Evolutionary conservation across 805 yeast genomes (phyloP), one percentile per base, ranked within the genome.

Genomic region (Metschnikowia lachancei): DNA sequence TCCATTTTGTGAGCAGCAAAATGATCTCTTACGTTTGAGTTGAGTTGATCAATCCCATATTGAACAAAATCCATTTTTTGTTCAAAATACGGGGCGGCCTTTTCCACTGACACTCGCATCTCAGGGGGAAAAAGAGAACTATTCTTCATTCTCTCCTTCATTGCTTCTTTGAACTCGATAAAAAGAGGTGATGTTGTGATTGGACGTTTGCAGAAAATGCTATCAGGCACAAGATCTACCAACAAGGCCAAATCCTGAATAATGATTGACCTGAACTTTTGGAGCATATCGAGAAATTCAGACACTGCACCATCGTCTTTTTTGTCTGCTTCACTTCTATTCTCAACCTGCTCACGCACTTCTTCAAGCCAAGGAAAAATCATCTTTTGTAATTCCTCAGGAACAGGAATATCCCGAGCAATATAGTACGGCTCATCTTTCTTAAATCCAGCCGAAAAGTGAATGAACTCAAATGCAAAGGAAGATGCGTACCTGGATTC

Each of bases 201-300:
- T 17, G 33, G 40, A 39, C 30, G 41, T 18, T 30, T 39, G 7
- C 28, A 12, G 19, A 30, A 44, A 17, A 44, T 14, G 14, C 46
- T 29, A 28, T 38, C 8, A 17, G 43, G 46, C 12, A 35, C 20
- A 11, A 12, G 8, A 11, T 41, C 43, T 26, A 37, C 14, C 40
- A 41, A 19, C 18, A 46, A 16, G 11, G 46, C 46, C 40, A 46
- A 46, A 18, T 46, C 49, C 18, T 46, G 49, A 20, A 46, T 19
- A 16, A 46, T 46, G 17, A 37, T 24, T 11, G 33, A 26, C 32
- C 49, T 24, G 36, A 41, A 36, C 16, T 14, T 34, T 17, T 38
- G 32, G 31, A 46, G 45, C 42, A 41, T 41, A 4, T 33, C 14
- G 16, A 45, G 41, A 33, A 40, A 40, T 19, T n/a, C 3, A 10